Evolutionary conservation across 108 stramenopile genomes (phyloP), one percentile per base, ranked within the genome.

Genomic region (Parmales sp.): DNA sequence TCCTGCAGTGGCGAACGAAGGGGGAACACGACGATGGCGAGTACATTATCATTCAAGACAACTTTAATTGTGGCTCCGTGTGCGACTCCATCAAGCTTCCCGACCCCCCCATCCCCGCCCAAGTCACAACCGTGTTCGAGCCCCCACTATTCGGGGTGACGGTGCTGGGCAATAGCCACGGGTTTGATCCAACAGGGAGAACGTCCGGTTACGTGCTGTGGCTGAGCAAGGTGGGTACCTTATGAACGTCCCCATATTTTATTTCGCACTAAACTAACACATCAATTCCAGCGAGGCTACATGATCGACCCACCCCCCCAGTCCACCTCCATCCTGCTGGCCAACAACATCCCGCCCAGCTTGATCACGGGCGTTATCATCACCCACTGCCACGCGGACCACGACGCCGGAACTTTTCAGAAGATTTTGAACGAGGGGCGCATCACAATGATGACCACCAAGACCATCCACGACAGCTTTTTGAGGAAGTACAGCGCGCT

Each of bases 371-470:
- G 90, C n/a, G 90, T 95, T 37, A 92, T 95, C 54, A 39, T 95
- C 3, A 95, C 94, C 6, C 94, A 95, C 72, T 90, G 90, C 60
- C 94, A 93, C 74, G 90, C 94, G 7, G 94, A 95, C 71, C 94
- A 95, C 49, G 94, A 95, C 75, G 94, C 94, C 28, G 94, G 94
- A 36, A 87, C 91, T 9, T 95, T 95, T 72, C 94, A 95, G 68
- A 95, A 95, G 73, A 88, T 95, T 5, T 66, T 95, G 46, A 88
- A 86, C 18, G 94, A 91, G 34, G 89, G 89, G 0, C 86, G 84
- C 25, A 89, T 92, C 51, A 89, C 86, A 19, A 83, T 95, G 28
- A 91, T 93, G 22, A 93, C 94, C 20, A 95, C 94, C 1, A 86
- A 87, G 37, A 95, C 94, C 18, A 95, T 95, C 54, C 92, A 93